Percentiles rank a stretch among this genome's conserved stretches.
Conservation (phyloP, 371 early-diverging fungal genomes). For the Syncephalastrum monosporum region DNA sequence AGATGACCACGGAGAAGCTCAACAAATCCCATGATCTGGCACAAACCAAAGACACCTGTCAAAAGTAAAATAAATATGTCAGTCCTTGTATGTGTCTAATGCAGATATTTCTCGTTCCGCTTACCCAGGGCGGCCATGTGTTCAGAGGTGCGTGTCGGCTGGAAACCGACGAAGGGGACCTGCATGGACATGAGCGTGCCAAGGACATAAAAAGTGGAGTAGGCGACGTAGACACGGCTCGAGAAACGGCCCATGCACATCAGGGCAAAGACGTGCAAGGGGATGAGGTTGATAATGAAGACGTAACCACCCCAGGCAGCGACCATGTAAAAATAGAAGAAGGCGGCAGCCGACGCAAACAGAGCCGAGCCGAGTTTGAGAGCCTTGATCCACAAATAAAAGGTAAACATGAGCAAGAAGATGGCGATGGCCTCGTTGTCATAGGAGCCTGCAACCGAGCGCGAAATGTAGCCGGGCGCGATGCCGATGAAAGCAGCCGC, state of each 20-base stretch:
- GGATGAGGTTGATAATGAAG: conserved; percentile 98
- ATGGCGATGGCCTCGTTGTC: conserved; percentile 99
- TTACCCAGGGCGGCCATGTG: conserved; percentile 97
- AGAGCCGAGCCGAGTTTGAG: conserved; percentile 90
- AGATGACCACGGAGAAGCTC: conserved; percentile 79
- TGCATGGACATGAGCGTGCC: conserved; percentile 98
- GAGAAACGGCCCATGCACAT: conserved; percentile 96
- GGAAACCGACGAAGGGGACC: conserved; percentile 98
- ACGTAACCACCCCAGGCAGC: conserved; percentile 99
- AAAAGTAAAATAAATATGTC: background rate
- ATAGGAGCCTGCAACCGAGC: conserved; percentile 99
- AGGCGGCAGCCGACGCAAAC: conserved; percentile 82
- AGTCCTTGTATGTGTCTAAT: background rate
- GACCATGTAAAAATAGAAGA: conserved; percentile 99
- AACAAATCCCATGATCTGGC: conserved; percentile 92
- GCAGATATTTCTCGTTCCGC: conserved; percentile 1
- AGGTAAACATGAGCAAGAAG: conserved; percentile 95
- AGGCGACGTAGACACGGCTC: conserved; percentile 90
- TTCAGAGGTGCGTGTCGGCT: conserved; percentile 94
- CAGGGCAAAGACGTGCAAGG: conserved; percentile 93
- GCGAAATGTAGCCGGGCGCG: conserved; percentile 98
- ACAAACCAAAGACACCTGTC: conserved; percentile 83
- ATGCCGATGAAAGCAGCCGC: conserved; percentile 97
- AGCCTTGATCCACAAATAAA: conserved; percentile 96
- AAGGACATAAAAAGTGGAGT: conserved; percentile 95